Evolutionary conservation across 2,329 filamentous ascomycete genomes (phyloP), one percentile per base, ranked within the genome.

Genomic region (Xylariaceae sp.): DNA sequence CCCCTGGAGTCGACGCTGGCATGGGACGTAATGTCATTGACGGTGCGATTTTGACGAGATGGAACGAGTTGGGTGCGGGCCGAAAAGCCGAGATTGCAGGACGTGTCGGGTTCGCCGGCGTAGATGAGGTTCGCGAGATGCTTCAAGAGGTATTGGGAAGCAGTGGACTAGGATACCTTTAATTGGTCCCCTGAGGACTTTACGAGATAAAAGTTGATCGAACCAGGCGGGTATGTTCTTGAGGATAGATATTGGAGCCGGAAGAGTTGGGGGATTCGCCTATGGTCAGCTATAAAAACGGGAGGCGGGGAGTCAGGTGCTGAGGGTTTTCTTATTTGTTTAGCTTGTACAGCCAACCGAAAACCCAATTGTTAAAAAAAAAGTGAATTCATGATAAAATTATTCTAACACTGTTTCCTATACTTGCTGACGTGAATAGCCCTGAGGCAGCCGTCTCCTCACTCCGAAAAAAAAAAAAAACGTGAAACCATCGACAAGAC

Each of bases 51-150:
- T 70, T 96, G 58, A 78, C 80, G 56, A 74, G 90, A 54, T 94
- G 90, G 83, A 78, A 81, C 41, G 89, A 94, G 72, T 70, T 95
- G 59, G 81, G 87, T 4, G 85, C 84, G 43, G 84, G 86, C 48
- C 82, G 86, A 60, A 76, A 86, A 62, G 79, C 77, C 5, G 91
- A 95, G 71, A 83, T 92, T 45, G 80, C 89, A 1, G 81, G 83
- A 0, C 81, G 90, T 61, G 86, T 88, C 2, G 91, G 90, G 0
- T 83, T 80, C 8, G 71, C 73, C 5, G 80, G 81, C 60, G 79
- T 78, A 40, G 85, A 82, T 74, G 80, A 81, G 64, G 76, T 88
- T 53, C 74, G 81, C 65, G 80, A 78, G 3, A 84, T 88, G 73
- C 70, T 88, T 62, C 79, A 82, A 64, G 74, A 76, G 31, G 69